Base-by-base conservation (phyloP, 345 rosid genomes). In the Passiflora organensis region DNA sequence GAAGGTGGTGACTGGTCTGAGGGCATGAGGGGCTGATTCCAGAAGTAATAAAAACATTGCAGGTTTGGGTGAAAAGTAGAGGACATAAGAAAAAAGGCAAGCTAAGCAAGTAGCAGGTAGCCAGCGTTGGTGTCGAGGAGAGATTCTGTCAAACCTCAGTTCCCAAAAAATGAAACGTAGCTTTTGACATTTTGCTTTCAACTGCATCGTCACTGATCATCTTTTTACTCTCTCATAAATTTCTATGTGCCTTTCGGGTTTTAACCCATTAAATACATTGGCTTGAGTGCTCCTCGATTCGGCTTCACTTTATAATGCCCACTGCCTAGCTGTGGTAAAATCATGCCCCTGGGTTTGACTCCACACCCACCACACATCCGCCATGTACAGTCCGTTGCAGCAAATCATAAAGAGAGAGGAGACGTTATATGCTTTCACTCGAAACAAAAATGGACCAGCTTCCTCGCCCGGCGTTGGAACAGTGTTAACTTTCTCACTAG, bases 151-250 rank as follows among this genome's bases (percentile, higher is more conserved):
- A 72, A 72, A 61, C 70, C 58, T 75, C 84, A 64, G 63, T 73
- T 79, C 87, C 82, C 80, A 62, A 73, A 72, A 41, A 76, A 73
- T 55, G 76, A 64, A 80, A 69, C 80, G 63, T 83, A 73, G 88
- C 64, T 82, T 81, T 83, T 83, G 90, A 85, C 91, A 80, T 81
- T 83, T 89, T 81, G 87, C 83, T 73, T 65, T 79, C 63, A 24
- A 25, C 59, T 56, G 73, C 72, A 69, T 59, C 72, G 53, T 66
- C 46, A 25, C 68, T 62, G 13, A 46, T 46, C 48, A 6, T 42
- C 72, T 66, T 74, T 64, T 70, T 55, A 2, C 34, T 4, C 6
- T 3, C 16, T 28, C 2, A n/a, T 5, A 2, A 12, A 60, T 44
- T 23, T 41, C 24, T 37, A 17, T 12, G 34, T 3, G 34, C 43